Percentiles rank a stretch among this genome's conserved stretches.
phyloP scores from a whole-genome alignment of 1,284 basidiomycete species.

The Boletus sp. region DNA sequence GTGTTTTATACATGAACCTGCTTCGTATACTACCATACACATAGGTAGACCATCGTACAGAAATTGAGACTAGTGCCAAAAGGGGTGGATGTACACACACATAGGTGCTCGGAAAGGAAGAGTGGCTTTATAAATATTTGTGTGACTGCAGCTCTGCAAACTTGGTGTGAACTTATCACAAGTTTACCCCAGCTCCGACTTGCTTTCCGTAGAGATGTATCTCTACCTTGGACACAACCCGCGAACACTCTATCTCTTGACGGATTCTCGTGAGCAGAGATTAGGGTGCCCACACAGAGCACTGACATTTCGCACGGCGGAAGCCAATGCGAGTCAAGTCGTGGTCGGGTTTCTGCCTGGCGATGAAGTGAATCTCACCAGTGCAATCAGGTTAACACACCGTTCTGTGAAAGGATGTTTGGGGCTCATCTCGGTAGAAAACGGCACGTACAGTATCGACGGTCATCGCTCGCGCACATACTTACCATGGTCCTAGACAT shows the following conservation, averaged over 20 bases:
- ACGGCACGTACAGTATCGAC: constrained; percentile 43
- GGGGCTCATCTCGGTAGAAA: constrained; percentile 69
- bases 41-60: neutral
- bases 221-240: constrained; percentile 65
- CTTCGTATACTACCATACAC: no score
- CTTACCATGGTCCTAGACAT: constrained; percentile 49
- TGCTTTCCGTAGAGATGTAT: constrained; percentile 46
- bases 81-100: no score
- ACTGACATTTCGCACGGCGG: constrained; percentile 67
- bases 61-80: neutral
- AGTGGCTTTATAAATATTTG: neutral
- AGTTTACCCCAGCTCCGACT: neutral
- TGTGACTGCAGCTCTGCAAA: constrained; percentile 2
- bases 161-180: neutral
- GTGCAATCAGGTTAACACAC: constrained; percentile 58
- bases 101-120: no score
- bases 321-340: constrained; percentile 54
- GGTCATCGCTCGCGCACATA: neutral
- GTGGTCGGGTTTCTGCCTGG: constrained; percentile 81
- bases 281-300: constrained; percentile 55
- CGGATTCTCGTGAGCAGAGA: constrained; percentile 60
- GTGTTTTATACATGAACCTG: constrained; percentile 4
- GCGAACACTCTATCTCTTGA: constrained; percentile 67
- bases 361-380: constrained; percentile 64
- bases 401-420: constrained; percentile 77